A percentile compares a stretch with the other conserved stretches of the same genome.
phyloP scores from a whole-genome alignment of 176 grass and related monocot genomes.

The Aegilops tauschii region DNA sequence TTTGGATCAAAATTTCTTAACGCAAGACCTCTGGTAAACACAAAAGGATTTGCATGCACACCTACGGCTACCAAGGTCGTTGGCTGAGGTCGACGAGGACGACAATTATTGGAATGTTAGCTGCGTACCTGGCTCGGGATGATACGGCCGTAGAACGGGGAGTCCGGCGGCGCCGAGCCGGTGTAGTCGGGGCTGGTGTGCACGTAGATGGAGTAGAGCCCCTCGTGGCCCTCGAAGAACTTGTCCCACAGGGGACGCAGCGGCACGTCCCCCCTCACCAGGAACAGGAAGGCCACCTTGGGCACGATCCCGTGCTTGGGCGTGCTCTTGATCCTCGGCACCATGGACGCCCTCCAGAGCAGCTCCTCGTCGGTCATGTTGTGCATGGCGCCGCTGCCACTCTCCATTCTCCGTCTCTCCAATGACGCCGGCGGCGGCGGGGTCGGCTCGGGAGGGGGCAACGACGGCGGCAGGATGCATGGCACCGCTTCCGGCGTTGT shows the following conservation, averaged over 20 bases:
- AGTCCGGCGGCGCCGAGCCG: conserved; percentile 34
- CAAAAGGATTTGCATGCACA: too few relatives aligned
- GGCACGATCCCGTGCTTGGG: conserved; percentile 30
- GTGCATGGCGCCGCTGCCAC: background rate
- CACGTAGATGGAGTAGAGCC: conserved; percentile 64
- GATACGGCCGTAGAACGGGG: conserved; percentile 57
- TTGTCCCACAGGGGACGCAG: conserved; percentile 74
- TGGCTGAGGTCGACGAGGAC: background rate
- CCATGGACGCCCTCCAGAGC: conserved; percentile 59
- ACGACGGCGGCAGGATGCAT: background rate
- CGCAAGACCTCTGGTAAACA: too few relatives aligned
- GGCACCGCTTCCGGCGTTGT: background rate
- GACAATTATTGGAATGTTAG: background rate
- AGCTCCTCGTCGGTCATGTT: conserved; percentile 68
- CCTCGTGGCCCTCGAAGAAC: conserved; percentile 67
- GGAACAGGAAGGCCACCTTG: conserved; percentile 83
- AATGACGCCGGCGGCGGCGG: background rate
- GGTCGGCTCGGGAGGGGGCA: background rate
- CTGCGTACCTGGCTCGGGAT: conserved; percentile 65
- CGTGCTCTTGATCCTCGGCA: conserved; percentile 30
- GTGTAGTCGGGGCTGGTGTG: conserved; percentile 52
- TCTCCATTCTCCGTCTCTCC: background rate
- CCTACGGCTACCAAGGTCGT: background rate
- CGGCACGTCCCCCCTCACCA: conserved; percentile 45
- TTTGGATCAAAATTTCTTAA: too few relatives aligned